Evolutionary conservation across 2,329 filamentous ascomycete genomes (phyloP).

Genomic region (Neodidymelliopsis sp.): DNA sequence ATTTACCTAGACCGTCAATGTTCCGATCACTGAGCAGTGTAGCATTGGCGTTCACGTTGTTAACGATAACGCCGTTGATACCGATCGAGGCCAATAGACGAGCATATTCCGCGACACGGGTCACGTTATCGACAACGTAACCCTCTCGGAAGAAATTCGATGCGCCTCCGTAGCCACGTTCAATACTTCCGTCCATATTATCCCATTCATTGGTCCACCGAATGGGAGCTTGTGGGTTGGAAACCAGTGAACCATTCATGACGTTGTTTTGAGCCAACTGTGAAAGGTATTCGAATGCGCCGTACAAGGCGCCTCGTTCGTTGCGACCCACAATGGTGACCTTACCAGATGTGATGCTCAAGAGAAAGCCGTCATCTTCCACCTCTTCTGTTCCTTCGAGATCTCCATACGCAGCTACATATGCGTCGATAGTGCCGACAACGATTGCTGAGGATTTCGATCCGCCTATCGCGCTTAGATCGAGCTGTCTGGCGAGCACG

Average conservation of each 20-base stretch:
- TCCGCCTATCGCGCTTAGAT: conserved; percentile 38
- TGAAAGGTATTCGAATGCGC: conserved; percentile 72
- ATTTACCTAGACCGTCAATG: conserved; percentile 66
- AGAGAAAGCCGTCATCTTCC: conserved; percentile 67
- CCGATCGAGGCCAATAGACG: conserved; percentile 71
- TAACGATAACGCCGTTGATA: conserved; percentile 71
- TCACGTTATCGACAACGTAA: conserved; percentile 64
- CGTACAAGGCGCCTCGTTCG: conserved; percentile 72
- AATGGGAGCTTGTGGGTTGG: conserved; percentile 67
- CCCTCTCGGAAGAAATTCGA: conserved; percentile 74
- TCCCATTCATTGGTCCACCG: conserved; percentile 80
- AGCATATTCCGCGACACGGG: conserved; percentile 67
- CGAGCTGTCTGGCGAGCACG: conserved; percentile 62
- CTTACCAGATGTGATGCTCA: conserved; percentile 56
- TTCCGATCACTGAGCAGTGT: conserved; percentile 64
- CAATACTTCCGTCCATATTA: conserved; percentile 72
- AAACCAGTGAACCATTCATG: conserved; percentile 56
- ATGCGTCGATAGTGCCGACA: conserved; percentile 59
- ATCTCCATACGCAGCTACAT: conserved; percentile 47
- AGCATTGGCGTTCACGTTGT: conserved; percentile 76
- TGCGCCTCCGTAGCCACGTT: conserved; percentile 71
- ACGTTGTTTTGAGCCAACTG: conserved; percentile 68
- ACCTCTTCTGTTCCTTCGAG: conserved; percentile 51
- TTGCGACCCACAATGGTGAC: conserved; percentile 70
- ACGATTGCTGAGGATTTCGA: conserved; percentile 50